Evolutionary conservation across 305 asterid genomes (phyloP), one percentile per base, ranked within the genome.

Genomic region (Fraxinus ornus): DNA sequence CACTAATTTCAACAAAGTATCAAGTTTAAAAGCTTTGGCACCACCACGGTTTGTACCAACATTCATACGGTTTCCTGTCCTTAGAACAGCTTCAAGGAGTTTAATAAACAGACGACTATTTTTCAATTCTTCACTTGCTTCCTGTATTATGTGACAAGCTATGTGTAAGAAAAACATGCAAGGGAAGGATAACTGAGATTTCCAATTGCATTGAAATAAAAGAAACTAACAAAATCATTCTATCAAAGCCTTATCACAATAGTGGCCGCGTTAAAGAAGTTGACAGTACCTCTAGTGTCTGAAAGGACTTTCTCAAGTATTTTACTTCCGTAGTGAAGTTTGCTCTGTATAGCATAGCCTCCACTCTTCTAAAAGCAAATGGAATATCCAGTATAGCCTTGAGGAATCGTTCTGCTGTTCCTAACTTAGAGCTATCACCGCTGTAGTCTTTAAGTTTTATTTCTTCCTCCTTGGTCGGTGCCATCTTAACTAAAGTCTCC

Each of bases 381-480:
- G 95, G 95, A 21, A 91, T 85, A 64, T 89, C 90, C 32, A 91
- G 94, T 84, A 92, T 86, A 37, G 90, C 88, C 90, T 86, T 92
- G 55, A 92, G 93, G 83, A 92, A 92, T 77, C 94, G 82, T 80
- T 92, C 94, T 4, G 94, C 91, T 4, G 92, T 73, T 33, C 95
- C 95, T 47, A 92, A 64, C 55, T 90, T 91, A 2, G 88, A 83
- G 79, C 77, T 83, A 28, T 86, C 92, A 55, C 86, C 89, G 1
- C 83, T 79, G 84, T 85, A 90, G 32, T 84, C 80, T 88, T 85
- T 85, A 68, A 92, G 92, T 74, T 90, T 90, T 77, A 86, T 87
- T 81, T 90, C 93, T 84, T 91, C 95, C 80, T 91, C 95, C 83
- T 85, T 87, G 80, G 92, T 92, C 44, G 95, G 95, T 84, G 95